phyloP scores from a whole-genome alignment of 148 eudicot genomes.

The Talinum fruticosum region DNA sequence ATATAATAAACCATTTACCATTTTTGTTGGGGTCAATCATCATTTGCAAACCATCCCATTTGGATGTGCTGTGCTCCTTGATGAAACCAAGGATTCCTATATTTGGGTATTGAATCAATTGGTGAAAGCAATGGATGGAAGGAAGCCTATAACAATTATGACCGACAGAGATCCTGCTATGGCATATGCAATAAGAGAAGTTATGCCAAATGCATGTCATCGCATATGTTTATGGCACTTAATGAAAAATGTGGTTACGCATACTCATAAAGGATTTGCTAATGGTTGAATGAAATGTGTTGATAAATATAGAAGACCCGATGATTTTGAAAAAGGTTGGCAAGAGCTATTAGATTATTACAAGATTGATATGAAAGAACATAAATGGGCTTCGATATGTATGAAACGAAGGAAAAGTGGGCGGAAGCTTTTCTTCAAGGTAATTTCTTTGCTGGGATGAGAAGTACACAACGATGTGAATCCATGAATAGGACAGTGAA shows the following conservation, averaged over 20 bases:
- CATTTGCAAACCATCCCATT: background rate
- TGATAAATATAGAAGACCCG: background rate
- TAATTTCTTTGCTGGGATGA: background rate
- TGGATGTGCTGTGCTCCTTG: background rate
- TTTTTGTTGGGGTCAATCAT: background rate
- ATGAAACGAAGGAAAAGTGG: background rate
- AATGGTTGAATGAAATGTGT: background rate
- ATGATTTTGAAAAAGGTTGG: background rate
- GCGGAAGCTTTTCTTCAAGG: background rate
- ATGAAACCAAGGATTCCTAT: background rate
- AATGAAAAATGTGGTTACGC: background rate
- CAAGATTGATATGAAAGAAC: background rate
- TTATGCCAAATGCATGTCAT: background rate
- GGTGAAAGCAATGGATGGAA: background rate
- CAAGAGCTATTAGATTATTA: background rate
- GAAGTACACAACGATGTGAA: background rate
- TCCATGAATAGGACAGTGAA: background rate
- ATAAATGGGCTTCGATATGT: background rate
- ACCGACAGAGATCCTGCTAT: background rate
- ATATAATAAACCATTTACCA: background rate
- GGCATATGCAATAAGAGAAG: background rate
- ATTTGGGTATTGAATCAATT: background rate
- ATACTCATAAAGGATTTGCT: background rate
- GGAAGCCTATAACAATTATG: background rate
- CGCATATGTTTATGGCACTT: background rate